These are phyloP conservation scores for Tolypocladium guangdongense DNA, from an alignment of 2,329 filamentous ascomycete genomes.

Conservation along the genomic window DNA sequence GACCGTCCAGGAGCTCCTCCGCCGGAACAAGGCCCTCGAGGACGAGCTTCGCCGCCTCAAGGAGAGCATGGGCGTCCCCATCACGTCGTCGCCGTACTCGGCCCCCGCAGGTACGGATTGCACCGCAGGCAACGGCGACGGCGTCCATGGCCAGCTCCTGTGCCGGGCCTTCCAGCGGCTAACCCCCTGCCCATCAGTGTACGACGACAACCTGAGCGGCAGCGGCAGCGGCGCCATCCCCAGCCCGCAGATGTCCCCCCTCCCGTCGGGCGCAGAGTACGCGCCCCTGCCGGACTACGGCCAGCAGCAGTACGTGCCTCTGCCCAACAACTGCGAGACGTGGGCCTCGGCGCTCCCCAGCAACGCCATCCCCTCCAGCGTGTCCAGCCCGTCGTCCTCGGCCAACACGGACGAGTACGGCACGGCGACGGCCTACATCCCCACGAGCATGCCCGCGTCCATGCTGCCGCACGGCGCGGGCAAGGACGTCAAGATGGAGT, in stretches of 20 bases:
- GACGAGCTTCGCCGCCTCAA: conserved; percentile 36
- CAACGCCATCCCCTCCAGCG: conserved; percentile 32
- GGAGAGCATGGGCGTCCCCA: conserved; percentile 32
- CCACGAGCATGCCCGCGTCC: conserved; percentile 34
- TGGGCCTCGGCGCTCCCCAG: conserved; percentile 34
- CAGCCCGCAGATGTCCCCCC: conserved; percentile 33
- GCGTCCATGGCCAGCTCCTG: conserved; percentile 2
- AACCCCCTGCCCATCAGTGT: conserved; percentile 20
- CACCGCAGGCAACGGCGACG: conserved; percentile 7
- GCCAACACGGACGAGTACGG: conserved; percentile 36
- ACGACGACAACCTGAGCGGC: conserved; percentile 29
- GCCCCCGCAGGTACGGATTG: conserved; percentile 24
- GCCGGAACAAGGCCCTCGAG: conserved; percentile 42
- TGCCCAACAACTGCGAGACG: conserved; percentile 32
- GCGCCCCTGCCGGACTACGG: conserved; percentile 29
- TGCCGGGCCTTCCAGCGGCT: conserved; percentile 5
- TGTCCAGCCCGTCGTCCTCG: conserved; percentile 41
- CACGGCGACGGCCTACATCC: conserved; percentile 29
- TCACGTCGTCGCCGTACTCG: conserved; percentile 29
- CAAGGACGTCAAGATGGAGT: conserved; percentile 29
- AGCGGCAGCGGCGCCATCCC: conserved; percentile 25
- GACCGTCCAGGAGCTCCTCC: conserved; percentile 39
- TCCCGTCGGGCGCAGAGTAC: conserved; percentile 32
- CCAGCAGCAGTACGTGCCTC: conserved; percentile 21
- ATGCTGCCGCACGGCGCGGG: conserved; percentile 25